Base-by-base conservation (phyloP, 345 rosid species). In the Ricinus communis region DNA sequence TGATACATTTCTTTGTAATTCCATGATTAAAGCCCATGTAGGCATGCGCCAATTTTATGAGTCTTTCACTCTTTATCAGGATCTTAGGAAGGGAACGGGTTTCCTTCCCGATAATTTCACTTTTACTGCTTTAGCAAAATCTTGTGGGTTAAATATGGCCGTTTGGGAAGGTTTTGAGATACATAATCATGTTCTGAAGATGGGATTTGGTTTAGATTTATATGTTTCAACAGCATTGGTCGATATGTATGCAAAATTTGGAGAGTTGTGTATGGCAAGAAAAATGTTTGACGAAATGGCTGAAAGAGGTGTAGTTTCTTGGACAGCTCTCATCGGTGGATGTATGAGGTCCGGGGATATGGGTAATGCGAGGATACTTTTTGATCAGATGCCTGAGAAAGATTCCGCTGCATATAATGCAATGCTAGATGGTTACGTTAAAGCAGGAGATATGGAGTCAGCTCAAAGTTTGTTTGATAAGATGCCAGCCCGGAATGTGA, bases 251-350 rank as follows among this genome's bases (percentile, higher is more conserved):
- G 77, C 91, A 0, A 92, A 90, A 55, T 72, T 79, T 28, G 91
- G 91, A 68, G 62, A 65, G 38, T 70, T 85, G 80, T 59, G 27
- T 30, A 80, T 24, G 3, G 90, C 96, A 16, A 80, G 76, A 53
- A 83, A 71, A 57, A 45, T 85, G 80, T 90, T 92, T 8, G 90
- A 87, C 14, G 93, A 87, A 66, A 92, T 90, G 93, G 51, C 81
- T 65, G 79, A 71, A 4, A 87, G 83, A 77, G 88, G 85, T 76
- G 28, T 79, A 62, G 92, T 88, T 50, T 88, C 96, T 0, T 88
- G 96, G 97, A 92, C 97, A 0, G 93, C 87, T 64, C 68, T 90
- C 8, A 82, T 92, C 21, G 76, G 88, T 33, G 93, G 96, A 45
- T 88, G 85, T 53, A 75, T 78, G 58, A 87, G 75, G 80, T 72